Base-by-base conservation (phyloP, 2,329 filamentous ascomycete species). In the Ophiostoma piceae region DNA sequence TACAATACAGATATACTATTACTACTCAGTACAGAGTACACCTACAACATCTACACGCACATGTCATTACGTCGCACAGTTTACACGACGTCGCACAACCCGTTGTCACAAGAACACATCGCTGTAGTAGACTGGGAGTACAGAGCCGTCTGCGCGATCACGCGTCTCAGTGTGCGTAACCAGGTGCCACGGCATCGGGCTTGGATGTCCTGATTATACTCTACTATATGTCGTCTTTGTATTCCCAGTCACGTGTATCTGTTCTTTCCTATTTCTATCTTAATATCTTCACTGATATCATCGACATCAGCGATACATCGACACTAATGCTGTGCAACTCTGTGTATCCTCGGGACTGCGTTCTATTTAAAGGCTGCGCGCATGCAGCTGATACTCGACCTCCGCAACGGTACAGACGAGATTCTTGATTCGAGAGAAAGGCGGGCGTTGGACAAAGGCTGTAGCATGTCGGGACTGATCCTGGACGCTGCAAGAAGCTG, bases 31-130 rank as follows among this genome's bases (percentile, higher is more conserved):
- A 41, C 39, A 14, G 2, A 1, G 11, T 12, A 41, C 39, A 12
- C 39, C 6, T 8, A 39, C 37, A 39, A 4, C 39, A 7, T 26
- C 51, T 12, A 26, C 26, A 12, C n/a, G 22, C 19, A 54, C 47
- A 57, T 16, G n/a, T 57, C 22, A 57, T 26, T 9, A 26, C n/a
- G 26, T 62, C 57, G 57, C 16, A 32, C 26, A 16, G 57, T 12
- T 29, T 62, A 62, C 26, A 62, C 57, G 9, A 62, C 26, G 57
- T 62, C 22, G 57, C 57, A 62, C 57, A 35, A 16, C 22, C 57
- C 57, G 57, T 62, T 62, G 57, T 62, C 57, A 62, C 57, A 62
- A 62, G 57, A 35, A 62, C 57, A 62, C 57, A 7, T 47, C 7
- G 19, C 43, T 47, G 16, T n/a, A 35, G 35, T 35, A 35, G 35